Percentiles rank a stretch among this genome's conserved stretches.
phyloP scores from a whole-genome alignment of 2,329 filamentous ascomycete genomes.

The Drechslerella dactyloides region DNA sequence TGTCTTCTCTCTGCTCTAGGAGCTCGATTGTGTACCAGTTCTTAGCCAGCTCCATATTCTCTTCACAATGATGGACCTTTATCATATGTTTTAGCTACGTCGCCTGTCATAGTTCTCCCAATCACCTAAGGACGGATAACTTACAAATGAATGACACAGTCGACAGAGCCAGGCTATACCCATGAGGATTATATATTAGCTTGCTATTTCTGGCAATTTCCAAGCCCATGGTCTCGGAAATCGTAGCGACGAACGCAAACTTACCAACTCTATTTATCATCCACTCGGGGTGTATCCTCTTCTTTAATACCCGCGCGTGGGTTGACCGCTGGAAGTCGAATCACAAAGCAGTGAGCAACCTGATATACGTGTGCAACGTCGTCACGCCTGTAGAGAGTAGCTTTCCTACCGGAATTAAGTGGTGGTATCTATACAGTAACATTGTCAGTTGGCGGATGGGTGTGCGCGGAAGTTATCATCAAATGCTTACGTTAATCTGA shows the following conservation, averaged over 20 bases:
- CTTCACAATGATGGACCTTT: conserved; percentile 77
- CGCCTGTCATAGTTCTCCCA: background rate
- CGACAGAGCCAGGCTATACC: conserved; percentile 43
- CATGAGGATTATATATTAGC: background rate
- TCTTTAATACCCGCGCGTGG: conserved; percentile 76
- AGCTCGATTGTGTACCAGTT: conserved; percentile 75
- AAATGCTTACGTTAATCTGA: conserved; percentile 38
- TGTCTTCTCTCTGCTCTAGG: conserved; percentile 73
- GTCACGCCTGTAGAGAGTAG: no score
- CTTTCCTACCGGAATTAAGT: conserved; percentile 71
- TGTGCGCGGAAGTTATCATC: background rate
- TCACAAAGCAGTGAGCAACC: background rate
- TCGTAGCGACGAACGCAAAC: background rate
- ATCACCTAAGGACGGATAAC: background rate
- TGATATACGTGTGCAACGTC: no score
- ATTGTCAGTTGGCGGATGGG: conserved; percentile 62
- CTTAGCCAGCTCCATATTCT: conserved; percentile 77
- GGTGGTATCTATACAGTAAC: conserved; percentile 78
- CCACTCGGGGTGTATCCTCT: conserved; percentile 78
- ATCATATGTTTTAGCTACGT: conserved; percentile 56
- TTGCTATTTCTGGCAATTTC: background rate
- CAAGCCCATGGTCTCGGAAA: background rate
- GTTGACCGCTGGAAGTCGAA: conserved; percentile 62
- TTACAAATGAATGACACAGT: conserved; percentile 67
- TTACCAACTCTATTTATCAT: conserved; percentile 72